Conservation (phyloP, 176 grass and related monocot genomes). For the Chloris gayana region DNA sequence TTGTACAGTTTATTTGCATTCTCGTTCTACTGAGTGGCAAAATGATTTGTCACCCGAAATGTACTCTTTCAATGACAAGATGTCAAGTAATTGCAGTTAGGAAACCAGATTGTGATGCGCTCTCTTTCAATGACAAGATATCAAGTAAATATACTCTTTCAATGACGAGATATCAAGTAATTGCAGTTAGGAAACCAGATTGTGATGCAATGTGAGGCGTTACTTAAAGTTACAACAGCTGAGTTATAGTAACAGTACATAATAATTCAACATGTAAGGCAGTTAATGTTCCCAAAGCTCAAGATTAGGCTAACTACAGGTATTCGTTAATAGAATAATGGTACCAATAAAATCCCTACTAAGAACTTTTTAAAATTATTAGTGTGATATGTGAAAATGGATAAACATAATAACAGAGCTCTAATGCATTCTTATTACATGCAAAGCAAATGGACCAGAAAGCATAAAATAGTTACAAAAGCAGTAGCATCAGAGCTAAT, state of each 20-base stretch:
- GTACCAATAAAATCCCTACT: slow-evolving; percentile 1
- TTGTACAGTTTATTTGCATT: slow-evolving; percentile 23
- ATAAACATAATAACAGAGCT: slow-evolving; percentile 3
- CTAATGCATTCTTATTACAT: not conserved
- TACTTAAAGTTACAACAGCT: not conserved
- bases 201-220: not conserved
- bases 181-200: slow-evolving; percentile 10
- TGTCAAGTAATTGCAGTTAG: slow-evolving; percentile 4
- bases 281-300: slow-evolving; percentile 1
- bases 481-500: slow-evolving; percentile 14
- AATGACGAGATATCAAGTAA: slow-evolving; percentile 19
- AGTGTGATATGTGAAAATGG: not conserved
- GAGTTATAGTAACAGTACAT: slow-evolving; percentile 11
- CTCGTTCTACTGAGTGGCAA: not conserved
- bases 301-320: slow-evolving; percentile 8
- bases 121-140: slow-evolving; percentile 11
- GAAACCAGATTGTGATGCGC: no score
- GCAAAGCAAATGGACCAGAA: not conserved
- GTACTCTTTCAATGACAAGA: slow-evolving; percentile 14
- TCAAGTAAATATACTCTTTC: slow-evolving; percentile 1
- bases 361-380: not conserved
- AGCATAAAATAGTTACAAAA: not conserved
- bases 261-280: not conserved
- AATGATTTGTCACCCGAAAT: slow-evolving; percentile 24
- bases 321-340: not conserved